Evolutionary conservation across 2,329 filamentous ascomycete species (phyloP).

Genomic region (Pseudogymnoascus sp.): DNA sequence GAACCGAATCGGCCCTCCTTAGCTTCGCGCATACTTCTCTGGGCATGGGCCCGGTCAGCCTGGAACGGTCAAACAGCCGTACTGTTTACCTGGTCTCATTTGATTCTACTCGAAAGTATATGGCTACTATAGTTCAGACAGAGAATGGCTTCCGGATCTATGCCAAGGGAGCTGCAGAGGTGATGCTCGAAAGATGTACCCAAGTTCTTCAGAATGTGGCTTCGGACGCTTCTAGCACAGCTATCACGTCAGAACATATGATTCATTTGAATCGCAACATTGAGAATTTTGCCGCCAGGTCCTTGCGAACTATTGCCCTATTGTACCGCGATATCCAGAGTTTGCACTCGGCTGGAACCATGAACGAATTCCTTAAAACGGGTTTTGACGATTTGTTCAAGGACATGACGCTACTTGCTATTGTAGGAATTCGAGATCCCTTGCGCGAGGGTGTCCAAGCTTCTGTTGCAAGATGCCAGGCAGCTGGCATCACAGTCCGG

Average conservation of each 20-base stretch:
- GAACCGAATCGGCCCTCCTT: constrained; percentile 64
- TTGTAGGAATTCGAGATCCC: constrained; percentile 77
- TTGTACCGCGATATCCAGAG: constrained; percentile 32
- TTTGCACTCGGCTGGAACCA: constrained; percentile 22
- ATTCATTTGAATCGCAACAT: constrained; percentile 27
- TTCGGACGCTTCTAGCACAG: constrained; percentile 48
- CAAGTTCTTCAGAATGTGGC: neutral
- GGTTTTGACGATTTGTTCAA: constrained; percentile 17
- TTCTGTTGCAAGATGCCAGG: constrained; percentile 64
- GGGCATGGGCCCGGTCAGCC: constrained; percentile 50
- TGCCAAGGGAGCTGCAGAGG: constrained; percentile 58
- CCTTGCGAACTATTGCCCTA: constrained; percentile 34
- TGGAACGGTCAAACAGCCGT: constrained; percentile 51
- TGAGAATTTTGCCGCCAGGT: constrained; percentile 31
- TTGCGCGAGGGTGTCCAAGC: constrained; percentile 64
- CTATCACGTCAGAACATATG: constrained; percentile 39
- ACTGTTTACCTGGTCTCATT: constrained; percentile 39
- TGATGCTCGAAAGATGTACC: constrained; percentile 48
- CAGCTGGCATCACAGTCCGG: constrained; percentile 68
- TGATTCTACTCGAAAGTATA: constrained; percentile 46
- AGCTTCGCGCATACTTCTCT: constrained; percentile 55
- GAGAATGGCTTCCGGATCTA: constrained; percentile 36
- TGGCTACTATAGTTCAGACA: constrained; percentile 52
- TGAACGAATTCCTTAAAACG: neutral
- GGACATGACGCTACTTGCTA: constrained; percentile 57